Evolutionary conservation across 352 stramenopile genomes (phyloP).

Genomic region (Phytophthora brassicae): DNA sequence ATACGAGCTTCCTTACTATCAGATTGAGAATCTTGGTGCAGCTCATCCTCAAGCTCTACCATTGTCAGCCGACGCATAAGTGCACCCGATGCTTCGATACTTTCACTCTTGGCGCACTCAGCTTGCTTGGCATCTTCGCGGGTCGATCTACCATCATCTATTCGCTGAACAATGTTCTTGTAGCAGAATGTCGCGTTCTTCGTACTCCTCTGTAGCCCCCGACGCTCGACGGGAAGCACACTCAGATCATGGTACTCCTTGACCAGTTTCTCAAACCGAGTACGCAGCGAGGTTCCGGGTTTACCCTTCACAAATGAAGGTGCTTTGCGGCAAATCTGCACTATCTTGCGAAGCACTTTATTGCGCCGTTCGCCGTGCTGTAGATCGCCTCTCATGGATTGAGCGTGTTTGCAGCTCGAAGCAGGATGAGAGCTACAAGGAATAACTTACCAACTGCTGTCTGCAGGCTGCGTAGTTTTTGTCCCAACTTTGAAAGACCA

Average conservation of each 20-base stretch:
- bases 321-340: neutral
- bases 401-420: neutral
- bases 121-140: conserved; percentile 1
- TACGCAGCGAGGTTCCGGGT: neutral
- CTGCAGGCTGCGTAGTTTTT: neutral
- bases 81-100: conserved; percentile 6
- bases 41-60: conserved; percentile 5
- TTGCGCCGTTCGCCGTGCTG: neutral
- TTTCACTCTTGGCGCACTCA: neutral
- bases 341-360: neutral
- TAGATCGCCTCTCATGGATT: neutral
- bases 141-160: conserved; percentile 2
- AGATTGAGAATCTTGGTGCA: neutral
- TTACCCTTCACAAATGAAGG: neutral
- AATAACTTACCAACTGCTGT: neutral
- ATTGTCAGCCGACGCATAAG: conserved; percentile 5
- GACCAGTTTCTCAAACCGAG: conserved; percentile 7
- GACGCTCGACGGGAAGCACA: neutral
- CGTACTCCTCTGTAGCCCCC: conserved; percentile 7
- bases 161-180: conserved; percentile 6
- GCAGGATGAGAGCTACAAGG: neutral
- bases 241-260: neutral
- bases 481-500: neutral
- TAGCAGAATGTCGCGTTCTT: conserved; percentile 12
- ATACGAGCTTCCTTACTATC: neutral